Conservation (phyloP, 2,329 filamentous ascomycete species). For the Chrysosporium queenslandicum region DNA sequence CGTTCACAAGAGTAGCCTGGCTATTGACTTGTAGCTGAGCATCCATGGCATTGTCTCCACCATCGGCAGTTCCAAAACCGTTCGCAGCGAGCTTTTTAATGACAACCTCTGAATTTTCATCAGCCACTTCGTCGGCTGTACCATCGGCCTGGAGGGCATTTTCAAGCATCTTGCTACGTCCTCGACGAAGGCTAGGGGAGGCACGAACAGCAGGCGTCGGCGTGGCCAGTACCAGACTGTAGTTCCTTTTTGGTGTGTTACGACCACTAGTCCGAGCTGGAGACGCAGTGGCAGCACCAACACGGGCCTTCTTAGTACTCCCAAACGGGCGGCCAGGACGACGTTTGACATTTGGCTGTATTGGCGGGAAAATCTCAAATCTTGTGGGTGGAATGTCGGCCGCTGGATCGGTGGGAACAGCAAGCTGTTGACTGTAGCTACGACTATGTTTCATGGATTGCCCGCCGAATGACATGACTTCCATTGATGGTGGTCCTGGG, state of each 20-base stretch:
- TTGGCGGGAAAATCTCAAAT: slow-evolving; percentile 37
- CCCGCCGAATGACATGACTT: slow-evolving; percentile 19
- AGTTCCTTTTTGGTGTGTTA: slow-evolving; percentile 29
- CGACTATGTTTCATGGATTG: slow-evolving; percentile 20
- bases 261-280: slow-evolving; percentile 29
- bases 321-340: slow-evolving; percentile 33
- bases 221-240: slow-evolving; percentile 24
- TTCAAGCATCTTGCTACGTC: slow-evolving; percentile 23
- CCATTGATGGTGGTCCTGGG: slow-evolving; percentile 25
- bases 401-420: slow-evolving; percentile 20
- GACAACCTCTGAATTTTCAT: neutral
- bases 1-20: neutral
- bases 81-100: neutral
- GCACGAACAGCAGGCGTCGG: slow-evolving; percentile 22
- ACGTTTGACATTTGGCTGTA: slow-evolving; percentile 30
- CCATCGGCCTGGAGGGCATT: slow-evolving; percentile 17
- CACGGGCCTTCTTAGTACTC: slow-evolving; percentile 19
- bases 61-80: neutral
- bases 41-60: neutral
- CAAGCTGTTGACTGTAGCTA: slow-evolving; percentile 21
- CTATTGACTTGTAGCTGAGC: neutral
- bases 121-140: neutral
- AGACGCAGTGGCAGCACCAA: slow-evolving; percentile 25
- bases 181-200: slow-evolving; percentile 26
- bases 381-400: slow-evolving; percentile 34